Conservation (phyloP, 805 yeast species). For the Wickerhamiella allomyrinae region DNA sequence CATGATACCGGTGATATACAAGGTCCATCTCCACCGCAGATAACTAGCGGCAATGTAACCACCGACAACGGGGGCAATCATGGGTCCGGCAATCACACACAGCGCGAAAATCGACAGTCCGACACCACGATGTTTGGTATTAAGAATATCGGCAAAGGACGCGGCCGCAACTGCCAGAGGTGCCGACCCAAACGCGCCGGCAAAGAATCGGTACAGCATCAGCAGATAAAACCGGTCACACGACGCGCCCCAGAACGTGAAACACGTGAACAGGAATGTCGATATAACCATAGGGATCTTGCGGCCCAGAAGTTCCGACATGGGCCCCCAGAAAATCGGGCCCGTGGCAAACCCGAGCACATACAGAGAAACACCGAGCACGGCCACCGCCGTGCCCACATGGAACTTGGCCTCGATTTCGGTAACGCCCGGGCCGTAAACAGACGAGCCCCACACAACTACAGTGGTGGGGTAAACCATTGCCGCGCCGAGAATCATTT, state of each 20-base stretch:
- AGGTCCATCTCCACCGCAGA: slow-evolving; percentile 77
- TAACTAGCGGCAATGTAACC: slow-evolving; percentile 46
- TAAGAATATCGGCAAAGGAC: slow-evolving; percentile 68
- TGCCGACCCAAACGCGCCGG: slow-evolving; percentile 76
- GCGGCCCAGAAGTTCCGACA: slow-evolving; percentile 69
- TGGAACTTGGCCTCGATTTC: slow-evolving; percentile 38
- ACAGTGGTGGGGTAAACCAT: slow-evolving; percentile 38
- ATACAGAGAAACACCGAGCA: slow-evolving; percentile 62
- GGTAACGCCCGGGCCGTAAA: slow-evolving; percentile 49
- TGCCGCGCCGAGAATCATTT: slow-evolving; percentile 30
- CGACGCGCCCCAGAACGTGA: slow-evolving; percentile 63
- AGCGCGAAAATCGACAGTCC: slow-evolving; percentile 60
- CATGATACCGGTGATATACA: slow-evolving; percentile 54
- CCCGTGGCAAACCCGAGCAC: slow-evolving; percentile 93
- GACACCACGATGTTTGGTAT: slow-evolving; percentile 50
- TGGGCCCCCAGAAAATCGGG: slow-evolving; percentile 81
- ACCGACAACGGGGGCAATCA: slow-evolving; percentile 68
- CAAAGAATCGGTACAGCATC: slow-evolving; percentile 57
- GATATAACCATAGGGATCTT: slow-evolving; percentile 44
- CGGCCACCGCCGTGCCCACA: slow-evolving; percentile 54
- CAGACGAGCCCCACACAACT: slow-evolving; percentile 70
- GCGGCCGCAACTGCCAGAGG: slow-evolving; percentile 78
- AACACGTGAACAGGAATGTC: slow-evolving; percentile 40
- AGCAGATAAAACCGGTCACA: slow-evolving; percentile 67
- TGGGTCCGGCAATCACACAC: slow-evolving; percentile 67